These are phyloP conservation scores for Pueraria montana DNA, from an alignment of 306 rosid species.

Conservation along the genomic window DNA sequence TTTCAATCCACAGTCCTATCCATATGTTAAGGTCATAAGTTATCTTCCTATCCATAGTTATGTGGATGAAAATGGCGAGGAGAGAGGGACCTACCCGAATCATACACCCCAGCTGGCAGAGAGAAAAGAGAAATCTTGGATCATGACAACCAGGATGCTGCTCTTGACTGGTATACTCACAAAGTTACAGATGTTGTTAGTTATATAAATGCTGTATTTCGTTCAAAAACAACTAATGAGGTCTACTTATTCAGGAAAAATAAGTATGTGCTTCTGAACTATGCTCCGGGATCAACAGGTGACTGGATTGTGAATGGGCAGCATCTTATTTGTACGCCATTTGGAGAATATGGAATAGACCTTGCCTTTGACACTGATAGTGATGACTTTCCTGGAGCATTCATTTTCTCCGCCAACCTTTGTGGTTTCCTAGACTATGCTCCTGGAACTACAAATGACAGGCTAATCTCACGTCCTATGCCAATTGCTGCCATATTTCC, in stretches of 20 bases:
- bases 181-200: neutral
- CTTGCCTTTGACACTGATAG: slow-evolving; percentile 13
- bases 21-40: neutral
- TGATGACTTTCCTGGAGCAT: neutral
- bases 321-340: neutral
- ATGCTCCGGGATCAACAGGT: neutral
- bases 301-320: neutral
- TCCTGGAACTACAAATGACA: neutral
- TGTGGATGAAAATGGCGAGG: neutral
- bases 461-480: slow-evolving; percentile 1
- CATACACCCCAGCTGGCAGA: neutral
- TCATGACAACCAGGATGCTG: neutral
- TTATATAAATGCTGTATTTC: neutral
- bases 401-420: neutral
- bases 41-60: neutral
- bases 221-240: neutral
- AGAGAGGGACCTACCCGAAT: neutral
- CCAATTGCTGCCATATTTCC: slow-evolving; percentile 20
- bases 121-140: neutral
- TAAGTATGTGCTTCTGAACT: neutral
- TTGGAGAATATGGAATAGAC: slow-evolving; percentile 14
- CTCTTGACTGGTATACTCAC: neutral
- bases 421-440: slow-evolving; percentile 27
- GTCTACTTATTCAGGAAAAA: slow-evolving; percentile 6
- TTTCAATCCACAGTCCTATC: neutral